Base-by-base conservation (phyloP, 1,284 basidiomycete species). In the Xanthoconium separans region DNA sequence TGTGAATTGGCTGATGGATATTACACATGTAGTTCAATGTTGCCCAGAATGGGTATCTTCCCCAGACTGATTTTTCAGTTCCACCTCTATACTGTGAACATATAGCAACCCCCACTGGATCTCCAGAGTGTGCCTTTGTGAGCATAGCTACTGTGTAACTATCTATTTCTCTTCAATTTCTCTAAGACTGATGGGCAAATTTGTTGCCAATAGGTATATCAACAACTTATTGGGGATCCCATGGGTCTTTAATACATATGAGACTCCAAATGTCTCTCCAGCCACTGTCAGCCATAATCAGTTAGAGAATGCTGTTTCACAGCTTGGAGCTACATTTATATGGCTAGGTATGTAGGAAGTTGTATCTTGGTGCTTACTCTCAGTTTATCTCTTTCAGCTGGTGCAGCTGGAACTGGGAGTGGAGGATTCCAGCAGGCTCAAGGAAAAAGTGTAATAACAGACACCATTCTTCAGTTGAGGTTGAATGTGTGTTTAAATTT, bases 401-500 rank as follows among this genome's bases (percentile, higher is more conserved):
- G 39, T 44, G 20, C 11, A 40, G 37, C 18, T 29, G 11, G 36
- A 37, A 37, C 36, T 37, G 36, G 16, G n/a, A 37, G 31, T 33
- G 31, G 37, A 36, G 20, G 37, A 7, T 40, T 50, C 36, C 27
- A 37, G 1, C 31, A 43, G 11, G 2, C 5, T 13, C 18, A 40
- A 13, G 46, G 41, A 3, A 31, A 16, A 2, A 63, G 50, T 11
- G 8, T 24, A 7, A 41, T 49, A 15, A 40, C n/a, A 2, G 11
- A 45, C 18, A 0, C 13, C 1, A 9, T 49, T 2, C 51, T 61
- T 33, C 22, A 27, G 13, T 24, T 51, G 6, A 60, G 54, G 33
- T 41, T 62, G 5, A 62, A 62, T 55, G 60, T 61, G 40, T 43
- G 57, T 8, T 16, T 30, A 27, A 6, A 27, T 22, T 48, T 47